phyloP scores from a whole-genome alignment of 2,329 filamentous ascomycete species.

The Phaeoacremonium minimum region DNA sequence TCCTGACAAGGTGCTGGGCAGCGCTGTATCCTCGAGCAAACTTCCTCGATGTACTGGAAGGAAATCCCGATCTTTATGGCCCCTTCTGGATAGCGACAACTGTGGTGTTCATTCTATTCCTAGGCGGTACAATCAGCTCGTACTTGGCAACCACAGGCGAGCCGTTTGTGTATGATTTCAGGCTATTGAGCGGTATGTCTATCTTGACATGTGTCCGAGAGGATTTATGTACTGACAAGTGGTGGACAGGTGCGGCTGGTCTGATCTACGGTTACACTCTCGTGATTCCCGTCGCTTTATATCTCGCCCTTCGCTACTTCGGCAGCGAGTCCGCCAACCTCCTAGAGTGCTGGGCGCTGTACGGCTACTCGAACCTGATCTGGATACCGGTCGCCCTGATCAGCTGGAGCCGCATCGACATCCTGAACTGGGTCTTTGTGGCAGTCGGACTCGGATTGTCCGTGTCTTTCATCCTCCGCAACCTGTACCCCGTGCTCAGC shows the following conservation, averaged over 20 bases:
- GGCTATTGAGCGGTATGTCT: conserved; percentile 71
- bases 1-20: conserved; percentile 80
- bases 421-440: conserved; percentile 92
- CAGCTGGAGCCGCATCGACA: conserved; percentile 79
- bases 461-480: conserved; percentile 79
- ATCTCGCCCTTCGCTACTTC: conserved; percentile 89
- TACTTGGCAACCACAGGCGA: conserved; percentile 68
- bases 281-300: conserved; percentile 79
- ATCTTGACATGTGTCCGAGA: background rate
- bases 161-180: conserved; percentile 89
- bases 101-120: conserved; percentile 89
- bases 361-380: conserved; percentile 93
- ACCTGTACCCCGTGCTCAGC: conserved; percentile 85
- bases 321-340: conserved; percentile 90
- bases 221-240: no score
- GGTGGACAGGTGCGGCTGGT: conserved; percentile 80
- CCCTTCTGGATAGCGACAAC: conserved; percentile 99
- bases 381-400: conserved; percentile 95
- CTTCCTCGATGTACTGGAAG: conserved; percentile 95
- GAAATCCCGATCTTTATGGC: conserved; percentile 93
- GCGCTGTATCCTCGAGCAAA: conserved; percentile 88
- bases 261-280: conserved; percentile 94
- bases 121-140: conserved; percentile 91
- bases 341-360: conserved; percentile 91
- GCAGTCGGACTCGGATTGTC: conserved; percentile 78